Conservation (phyloP, 371 early-diverging fungal species). For the Lichtheimia ornata region DNA sequence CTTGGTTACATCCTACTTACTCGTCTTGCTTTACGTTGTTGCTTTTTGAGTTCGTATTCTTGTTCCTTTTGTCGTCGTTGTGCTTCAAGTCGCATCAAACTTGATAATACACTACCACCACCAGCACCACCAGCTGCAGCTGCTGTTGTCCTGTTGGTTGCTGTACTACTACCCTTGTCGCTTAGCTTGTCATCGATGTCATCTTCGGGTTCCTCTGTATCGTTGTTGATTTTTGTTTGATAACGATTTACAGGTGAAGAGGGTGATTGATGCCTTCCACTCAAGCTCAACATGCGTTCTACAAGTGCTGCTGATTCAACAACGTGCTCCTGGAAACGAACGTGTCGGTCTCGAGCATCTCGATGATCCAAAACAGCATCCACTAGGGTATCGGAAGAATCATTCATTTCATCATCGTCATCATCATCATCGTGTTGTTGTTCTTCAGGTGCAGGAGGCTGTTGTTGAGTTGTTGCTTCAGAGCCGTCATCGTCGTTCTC, state of each 20-base stretch:
- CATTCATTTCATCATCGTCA: not conserved
- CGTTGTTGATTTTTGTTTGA: too few relatives aligned
- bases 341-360: slow-evolving; percentile 45
- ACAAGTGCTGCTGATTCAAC: slow-evolving; percentile 46
- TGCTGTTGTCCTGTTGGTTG: too few relatives aligned
- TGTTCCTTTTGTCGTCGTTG: slow-evolving; percentile 19
- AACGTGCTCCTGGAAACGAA: slow-evolving; percentile 49
- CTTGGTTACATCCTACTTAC: slow-evolving; percentile 3
- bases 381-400: slow-evolving; percentile 27
- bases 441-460: not conserved
- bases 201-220: too few relatives aligned
- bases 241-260: too few relatives aligned
- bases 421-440: not conserved
- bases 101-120: slow-evolving; percentile 40
- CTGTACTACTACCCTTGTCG: too few relatives aligned
- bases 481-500: not conserved
- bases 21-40: slow-evolving; percentile 15
- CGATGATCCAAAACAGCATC: slow-evolving; percentile 48
- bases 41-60: slow-evolving; percentile 6
- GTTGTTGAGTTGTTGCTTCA: slow-evolving; percentile 1
- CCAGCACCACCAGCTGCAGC: not conserved
- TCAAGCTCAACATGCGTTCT: slow-evolving; percentile 35
- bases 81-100: slow-evolving; percentile 45
- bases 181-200: too few relatives aligned
- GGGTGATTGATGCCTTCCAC: too few relatives aligned